A percentile compares a stretch with the other conserved stretches of the same genome.
Conservation (phyloP, 2,329 filamentous ascomycete genomes). For the Triangularia setosa region DNA sequence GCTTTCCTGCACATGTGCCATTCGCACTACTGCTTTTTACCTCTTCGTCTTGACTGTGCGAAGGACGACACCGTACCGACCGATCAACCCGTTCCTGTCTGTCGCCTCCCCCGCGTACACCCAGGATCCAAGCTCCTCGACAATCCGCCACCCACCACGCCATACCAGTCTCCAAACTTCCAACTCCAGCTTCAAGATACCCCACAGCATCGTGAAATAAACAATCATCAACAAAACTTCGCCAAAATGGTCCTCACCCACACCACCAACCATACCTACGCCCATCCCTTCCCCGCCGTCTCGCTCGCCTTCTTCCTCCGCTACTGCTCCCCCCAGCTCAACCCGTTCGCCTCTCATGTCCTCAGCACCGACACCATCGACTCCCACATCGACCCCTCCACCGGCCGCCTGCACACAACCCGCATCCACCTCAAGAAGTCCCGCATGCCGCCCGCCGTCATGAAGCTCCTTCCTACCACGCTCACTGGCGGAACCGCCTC, state of each 20-base stretch:
- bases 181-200: background rate
- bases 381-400: slow-evolving; percentile 66
- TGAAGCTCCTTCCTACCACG: slow-evolving; percentile 69
- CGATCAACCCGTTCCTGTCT: background rate
- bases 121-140: slow-evolving; percentile 15
- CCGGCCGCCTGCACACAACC: slow-evolving; percentile 71
- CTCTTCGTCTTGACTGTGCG: background rate
- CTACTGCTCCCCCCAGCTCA: slow-evolving; percentile 67
- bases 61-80: background rate
- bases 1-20: slow-evolving; percentile 19
- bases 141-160: background rate
- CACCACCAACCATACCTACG: slow-evolving; percentile 67
- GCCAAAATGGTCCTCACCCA: slow-evolving; percentile 59
- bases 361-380: slow-evolving; percentile 79
- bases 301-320: slow-evolving; percentile 86
- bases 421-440: slow-evolving; percentile 80
- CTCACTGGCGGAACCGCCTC: slow-evolving; percentile 62
- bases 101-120: slow-evolving; percentile 16
- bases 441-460: slow-evolving; percentile 68
- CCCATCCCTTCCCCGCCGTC: slow-evolving; percentile 78
- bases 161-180: background rate
- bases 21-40: background rate
- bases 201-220: background rate
- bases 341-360: slow-evolving; percentile 79
- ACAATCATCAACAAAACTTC: background rate